Evolutionary conservation across 495 filamentous ascomycete genomes (phyloP).

Genomic region (Penicillium paradoxum): DNA sequence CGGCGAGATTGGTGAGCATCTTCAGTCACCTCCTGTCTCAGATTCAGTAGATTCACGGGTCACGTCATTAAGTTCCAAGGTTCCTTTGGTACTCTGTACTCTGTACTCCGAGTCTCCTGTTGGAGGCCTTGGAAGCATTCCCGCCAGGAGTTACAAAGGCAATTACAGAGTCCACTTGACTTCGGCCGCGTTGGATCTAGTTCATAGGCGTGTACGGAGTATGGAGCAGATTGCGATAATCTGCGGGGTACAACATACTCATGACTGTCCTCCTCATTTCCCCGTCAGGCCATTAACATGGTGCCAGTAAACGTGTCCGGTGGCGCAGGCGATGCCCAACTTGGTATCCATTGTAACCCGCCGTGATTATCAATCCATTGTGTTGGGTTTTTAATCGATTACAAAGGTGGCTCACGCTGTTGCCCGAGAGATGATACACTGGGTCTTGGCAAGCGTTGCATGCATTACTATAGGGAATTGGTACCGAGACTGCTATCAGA

Average conservation of each 20-base stretch:
- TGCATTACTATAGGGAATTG: slow-evolving; percentile 27
- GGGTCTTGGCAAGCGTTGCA: slow-evolving; percentile 88
- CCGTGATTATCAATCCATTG: slow-evolving; percentile 32
- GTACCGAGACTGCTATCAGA: too few relatives aligned
- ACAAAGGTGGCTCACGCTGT: slow-evolving; percentile 70
- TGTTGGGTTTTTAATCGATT: slow-evolving; percentile 32
- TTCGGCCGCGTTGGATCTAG: background rate
- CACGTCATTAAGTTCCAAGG: background rate
- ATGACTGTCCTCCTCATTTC: background rate
- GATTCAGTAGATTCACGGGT: background rate
- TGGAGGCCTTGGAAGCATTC: background rate
- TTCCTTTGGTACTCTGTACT: slow-evolving; percentile 1
- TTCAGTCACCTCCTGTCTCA: background rate
- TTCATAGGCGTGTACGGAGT: too few relatives aligned
- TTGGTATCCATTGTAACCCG: slow-evolving; percentile 75
- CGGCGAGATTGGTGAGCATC: background rate
- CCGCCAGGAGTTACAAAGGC: background rate
- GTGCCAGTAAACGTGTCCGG: slow-evolving; percentile 41
- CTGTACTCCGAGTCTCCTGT: background rate
- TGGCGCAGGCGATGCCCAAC: slow-evolving; percentile 86
- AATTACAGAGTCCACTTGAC: background rate
- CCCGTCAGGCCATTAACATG: slow-evolving; percentile 11
- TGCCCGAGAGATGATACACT: slow-evolving; percentile 93
- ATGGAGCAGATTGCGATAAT: background rate
- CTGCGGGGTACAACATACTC: background rate